Evolutionary conservation across 139 green algal species (phyloP).

Genomic region (Astrephomene gubernaculifera): DNA sequence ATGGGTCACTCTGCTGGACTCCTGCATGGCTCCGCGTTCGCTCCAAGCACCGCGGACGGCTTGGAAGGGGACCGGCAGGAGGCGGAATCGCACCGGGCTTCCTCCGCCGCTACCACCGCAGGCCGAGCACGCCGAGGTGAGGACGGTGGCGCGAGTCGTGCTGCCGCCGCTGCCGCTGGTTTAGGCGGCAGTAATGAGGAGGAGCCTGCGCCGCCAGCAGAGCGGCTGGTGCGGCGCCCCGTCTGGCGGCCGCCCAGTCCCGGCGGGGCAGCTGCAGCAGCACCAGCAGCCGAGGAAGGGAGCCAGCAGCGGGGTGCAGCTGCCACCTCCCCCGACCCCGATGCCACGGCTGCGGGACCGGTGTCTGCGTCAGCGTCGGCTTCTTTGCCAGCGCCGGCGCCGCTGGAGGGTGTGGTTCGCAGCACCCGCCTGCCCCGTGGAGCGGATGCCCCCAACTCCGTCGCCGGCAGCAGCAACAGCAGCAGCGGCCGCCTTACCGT

Average conservation of each 20-base stretch:
- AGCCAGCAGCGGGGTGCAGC: background rate
- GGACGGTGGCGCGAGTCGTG: background rate
- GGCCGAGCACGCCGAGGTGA: no score
- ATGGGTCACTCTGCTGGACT: no score
- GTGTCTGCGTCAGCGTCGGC: background rate
- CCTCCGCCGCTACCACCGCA: background rate
- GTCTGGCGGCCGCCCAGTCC: background rate
- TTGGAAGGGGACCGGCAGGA: background rate
- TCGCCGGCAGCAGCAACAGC: background rate
- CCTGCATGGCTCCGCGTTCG: background rate
- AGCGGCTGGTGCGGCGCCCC: constrained; percentile 4
- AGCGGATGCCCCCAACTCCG: background rate
- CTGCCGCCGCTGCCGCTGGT: background rate
- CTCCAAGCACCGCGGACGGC: background rate
- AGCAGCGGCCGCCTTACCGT: background rate
- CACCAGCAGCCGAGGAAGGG: background rate
- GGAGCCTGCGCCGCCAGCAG: background rate
- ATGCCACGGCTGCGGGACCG: background rate
- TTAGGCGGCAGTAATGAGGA: background rate
- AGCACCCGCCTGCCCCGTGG: background rate
- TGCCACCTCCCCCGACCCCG: background rate
- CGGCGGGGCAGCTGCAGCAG: background rate
- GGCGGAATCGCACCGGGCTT: background rate
- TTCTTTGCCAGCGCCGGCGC: background rate
- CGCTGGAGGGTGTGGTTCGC: background rate